A percentile compares a stretch with the other conserved stretches of the same genome.
phyloP scores from a whole-genome alignment of 1,284 basidiomycete genomes.

The Mycena citricolor region DNA sequence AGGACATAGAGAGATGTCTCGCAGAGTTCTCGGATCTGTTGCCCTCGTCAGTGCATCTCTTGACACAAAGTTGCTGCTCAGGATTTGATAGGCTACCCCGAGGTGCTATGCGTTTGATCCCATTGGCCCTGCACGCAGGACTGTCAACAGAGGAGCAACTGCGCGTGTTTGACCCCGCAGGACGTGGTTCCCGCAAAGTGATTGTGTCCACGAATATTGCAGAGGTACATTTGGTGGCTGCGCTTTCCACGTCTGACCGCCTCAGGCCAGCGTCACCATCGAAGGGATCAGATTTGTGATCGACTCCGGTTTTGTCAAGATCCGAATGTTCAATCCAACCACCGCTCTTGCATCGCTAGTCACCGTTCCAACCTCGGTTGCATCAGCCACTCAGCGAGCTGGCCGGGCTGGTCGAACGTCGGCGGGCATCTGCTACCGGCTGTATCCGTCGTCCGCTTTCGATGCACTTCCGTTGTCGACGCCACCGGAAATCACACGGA shows the following conservation, averaged over 20 bases:
- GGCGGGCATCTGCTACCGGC: constrained; percentile 88
- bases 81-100: constrained; percentile 59
- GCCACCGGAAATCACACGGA: constrained; percentile 86
- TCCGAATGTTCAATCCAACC: constrained; percentile 81
- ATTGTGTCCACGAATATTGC: constrained; percentile 96
- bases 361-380: constrained; percentile 77
- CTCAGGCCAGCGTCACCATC: constrained; percentile 90
- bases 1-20: constrained; percentile 91
- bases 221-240: constrained; percentile 68
- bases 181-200: constrained; percentile 80
- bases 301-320: constrained; percentile 94
- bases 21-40: constrained; percentile 80
- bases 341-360: constrained; percentile 81
- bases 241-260: constrained; percentile 4
- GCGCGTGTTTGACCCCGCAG: constrained; percentile 77
- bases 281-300: constrained; percentile 95
- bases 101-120: constrained; percentile 57
- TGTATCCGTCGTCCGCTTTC: constrained; percentile 75
- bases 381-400: constrained; percentile 85
- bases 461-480: constrained; percentile 64
- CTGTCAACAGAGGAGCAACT: constrained; percentile 85
- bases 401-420: constrained; percentile 91
- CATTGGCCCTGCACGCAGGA: constrained; percentile 87
- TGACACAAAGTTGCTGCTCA: constrained; percentile 2
- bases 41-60: constrained; percentile 56